Conservation (phyloP, 2,329 filamentous ascomycete species). For the Penicillium oxalicum region DNA sequence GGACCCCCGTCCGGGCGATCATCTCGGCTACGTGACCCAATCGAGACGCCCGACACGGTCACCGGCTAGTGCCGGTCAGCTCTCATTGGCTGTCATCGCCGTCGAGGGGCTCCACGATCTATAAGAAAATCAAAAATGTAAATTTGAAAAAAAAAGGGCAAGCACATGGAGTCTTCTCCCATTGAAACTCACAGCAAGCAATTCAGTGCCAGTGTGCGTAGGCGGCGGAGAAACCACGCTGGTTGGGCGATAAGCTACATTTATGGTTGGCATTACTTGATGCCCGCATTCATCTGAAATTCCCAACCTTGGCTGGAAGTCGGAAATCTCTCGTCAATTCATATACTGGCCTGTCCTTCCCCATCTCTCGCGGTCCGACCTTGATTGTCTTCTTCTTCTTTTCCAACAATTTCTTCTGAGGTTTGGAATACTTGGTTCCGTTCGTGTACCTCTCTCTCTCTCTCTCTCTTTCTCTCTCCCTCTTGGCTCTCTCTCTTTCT, state of each 20-base stretch:
- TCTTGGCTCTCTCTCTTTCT: too few species aligned
- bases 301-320: too few species aligned
- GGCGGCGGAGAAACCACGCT: neutral
- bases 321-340: neutral
- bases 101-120: constrained; percentile 17
- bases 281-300: neutral
- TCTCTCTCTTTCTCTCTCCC: too few species aligned
- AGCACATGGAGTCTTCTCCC: too few species aligned
- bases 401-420: too few species aligned
- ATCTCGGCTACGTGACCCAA: constrained; percentile 10
- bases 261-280: constrained; percentile 12
- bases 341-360: neutral
- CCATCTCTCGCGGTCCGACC: neutral
- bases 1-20: constrained; percentile 15
- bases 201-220: too few species aligned
- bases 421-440: too few species aligned
- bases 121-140: constrained; percentile 11
- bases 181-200: too few species aligned
- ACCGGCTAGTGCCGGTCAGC: constrained; percentile 18
- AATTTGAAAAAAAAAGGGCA: neutral
- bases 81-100: constrained; percentile 16
- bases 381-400: too few species aligned
- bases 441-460: too few species aligned
- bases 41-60: constrained; percentile 8
- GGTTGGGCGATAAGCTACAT: constrained; percentile 14